Evolutionary conservation across 352 stramenopile species (phyloP).

Genomic region (Globisporangium orthogonon): DNA sequence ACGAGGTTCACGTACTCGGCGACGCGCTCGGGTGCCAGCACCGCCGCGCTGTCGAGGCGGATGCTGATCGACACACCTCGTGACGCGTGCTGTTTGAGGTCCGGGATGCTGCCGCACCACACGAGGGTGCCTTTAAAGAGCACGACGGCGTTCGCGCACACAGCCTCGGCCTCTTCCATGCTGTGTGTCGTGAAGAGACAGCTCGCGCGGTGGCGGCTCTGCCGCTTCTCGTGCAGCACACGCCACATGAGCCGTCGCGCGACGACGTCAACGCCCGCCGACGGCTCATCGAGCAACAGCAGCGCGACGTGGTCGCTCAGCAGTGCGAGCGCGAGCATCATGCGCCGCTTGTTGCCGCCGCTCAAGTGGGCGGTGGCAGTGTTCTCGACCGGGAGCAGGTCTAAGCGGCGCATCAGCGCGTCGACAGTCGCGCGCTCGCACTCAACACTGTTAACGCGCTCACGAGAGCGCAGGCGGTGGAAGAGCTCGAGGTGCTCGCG

Average conservation of each 20-base stretch:
- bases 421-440: conserved; percentile 30
- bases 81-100: conserved; percentile 68
- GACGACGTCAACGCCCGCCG: conserved; percentile 74
- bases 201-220: conserved; percentile 36
- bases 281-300: conserved; percentile 78
- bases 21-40: conserved; percentile 38
- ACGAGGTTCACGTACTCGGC: conserved; percentile 41
- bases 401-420: conserved; percentile 40
- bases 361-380: conserved; percentile 59
- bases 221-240: conserved; percentile 53
- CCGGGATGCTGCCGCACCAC: conserved; percentile 71
- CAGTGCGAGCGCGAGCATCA: conserved; percentile 75
- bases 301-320: conserved; percentile 58
- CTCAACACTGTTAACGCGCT: conserved; percentile 9
- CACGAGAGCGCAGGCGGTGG: conserved; percentile 39
- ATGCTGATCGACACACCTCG: conserved; percentile 67
- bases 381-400: conserved; percentile 54
- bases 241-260: conserved; percentile 77
- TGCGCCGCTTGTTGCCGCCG: conserved; percentile 71
- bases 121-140: conserved; percentile 66
- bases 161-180: conserved; percentile 80
- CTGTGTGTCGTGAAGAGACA: conserved; percentile 85
- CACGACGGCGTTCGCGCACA: conserved; percentile 78
- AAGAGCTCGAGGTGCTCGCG: conserved; percentile 76
- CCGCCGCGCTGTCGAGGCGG: conserved; percentile 32